Evolutionary conservation across 176 grass and related monocot genomes (phyloP).

Genomic region (Carex pumila): DNA sequence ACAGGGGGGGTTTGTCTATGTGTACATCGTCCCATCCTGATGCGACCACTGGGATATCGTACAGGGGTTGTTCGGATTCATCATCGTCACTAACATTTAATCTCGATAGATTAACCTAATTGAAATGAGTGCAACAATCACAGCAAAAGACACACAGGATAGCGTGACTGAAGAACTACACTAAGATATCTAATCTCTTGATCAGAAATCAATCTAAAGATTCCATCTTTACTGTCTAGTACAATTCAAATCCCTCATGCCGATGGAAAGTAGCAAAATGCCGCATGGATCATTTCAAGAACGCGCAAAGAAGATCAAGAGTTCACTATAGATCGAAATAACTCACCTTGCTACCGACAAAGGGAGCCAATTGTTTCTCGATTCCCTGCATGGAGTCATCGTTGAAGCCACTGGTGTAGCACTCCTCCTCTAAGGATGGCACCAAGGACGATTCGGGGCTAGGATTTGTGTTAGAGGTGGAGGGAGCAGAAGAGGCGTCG

Average conservation of each 20-base stretch:
- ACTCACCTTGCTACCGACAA: conserved; percentile 59
- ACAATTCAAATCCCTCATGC: not conserved
- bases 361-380: conserved; percentile 61
- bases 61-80: no score
- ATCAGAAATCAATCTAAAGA: conserved; percentile 20
- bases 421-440: conserved; percentile 41
- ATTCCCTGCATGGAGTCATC: conserved; percentile 31
- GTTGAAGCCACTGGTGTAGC: conserved; percentile 46
- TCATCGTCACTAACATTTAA: not conserved
- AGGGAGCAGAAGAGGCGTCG: not conserved
- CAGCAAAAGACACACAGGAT: not conserved
- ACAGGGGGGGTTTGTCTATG: no score
- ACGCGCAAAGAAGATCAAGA: conserved; percentile 14
- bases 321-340: not conserved
- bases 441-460: conserved; percentile 36
- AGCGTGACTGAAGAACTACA: not conserved
- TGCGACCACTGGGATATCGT: no score
- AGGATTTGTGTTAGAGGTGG: conserved; percentile 28
- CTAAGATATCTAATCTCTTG: not conserved
- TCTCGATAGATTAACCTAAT: not conserved
- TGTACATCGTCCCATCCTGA: no score
- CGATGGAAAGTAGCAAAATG: not conserved
- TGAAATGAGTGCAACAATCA: not conserved
- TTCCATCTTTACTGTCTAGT: not conserved
- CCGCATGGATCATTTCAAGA: not conserved